These are phyloP conservation scores for Fraxinus excelsior DNA, from an alignment of 257 asterid species.

Conservation along the genomic window DNA sequence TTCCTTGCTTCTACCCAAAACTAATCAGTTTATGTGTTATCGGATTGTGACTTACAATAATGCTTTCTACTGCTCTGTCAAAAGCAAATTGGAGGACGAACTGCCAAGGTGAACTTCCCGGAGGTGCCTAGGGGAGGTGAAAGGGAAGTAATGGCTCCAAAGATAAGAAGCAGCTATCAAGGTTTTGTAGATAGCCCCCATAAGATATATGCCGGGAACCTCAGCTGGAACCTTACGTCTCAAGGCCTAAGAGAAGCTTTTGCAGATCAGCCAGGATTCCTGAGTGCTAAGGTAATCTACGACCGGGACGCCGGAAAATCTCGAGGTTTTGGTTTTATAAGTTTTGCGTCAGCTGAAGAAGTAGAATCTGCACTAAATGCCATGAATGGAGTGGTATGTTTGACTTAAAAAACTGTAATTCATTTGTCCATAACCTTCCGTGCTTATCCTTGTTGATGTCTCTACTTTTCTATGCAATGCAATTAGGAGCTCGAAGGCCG, in stretches of 20 bases:
- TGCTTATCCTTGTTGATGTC: conserved; percentile 1
- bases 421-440: not conserved
- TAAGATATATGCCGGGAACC: conserved; percentile 80
- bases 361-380: conserved; percentile 62
- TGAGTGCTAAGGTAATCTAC: conserved; percentile 79
- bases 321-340: conserved; percentile 86
- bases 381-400: conserved; percentile 82
- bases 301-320: conserved; percentile 78
- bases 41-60: not conserved
- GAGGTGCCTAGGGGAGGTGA: conserved; percentile 97
- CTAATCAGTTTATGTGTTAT: not conserved
- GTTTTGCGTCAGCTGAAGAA: conserved; percentile 67
- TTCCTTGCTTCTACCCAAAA: not conserved
- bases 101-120: conserved; percentile 85
- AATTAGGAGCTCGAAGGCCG: conserved; percentile 82
- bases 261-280: conserved; percentile 65
- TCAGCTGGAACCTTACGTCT: conserved; percentile 80
- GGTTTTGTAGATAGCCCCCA: conserved; percentile 79
- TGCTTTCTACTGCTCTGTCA: not conserved
- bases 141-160: conserved; percentile 71
- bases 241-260: conserved; percentile 73
- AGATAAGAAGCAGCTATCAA: conserved; percentile 63
- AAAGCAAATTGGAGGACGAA: conserved; percentile 87
- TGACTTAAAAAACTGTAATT: conserved; percentile 7
- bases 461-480: conserved; percentile 12